Evolutionary conservation across 768 basidiomycete species (phyloP), one percentile per base, ranked within the genome.

Genomic region (Butyriboletus loyo): DNA sequence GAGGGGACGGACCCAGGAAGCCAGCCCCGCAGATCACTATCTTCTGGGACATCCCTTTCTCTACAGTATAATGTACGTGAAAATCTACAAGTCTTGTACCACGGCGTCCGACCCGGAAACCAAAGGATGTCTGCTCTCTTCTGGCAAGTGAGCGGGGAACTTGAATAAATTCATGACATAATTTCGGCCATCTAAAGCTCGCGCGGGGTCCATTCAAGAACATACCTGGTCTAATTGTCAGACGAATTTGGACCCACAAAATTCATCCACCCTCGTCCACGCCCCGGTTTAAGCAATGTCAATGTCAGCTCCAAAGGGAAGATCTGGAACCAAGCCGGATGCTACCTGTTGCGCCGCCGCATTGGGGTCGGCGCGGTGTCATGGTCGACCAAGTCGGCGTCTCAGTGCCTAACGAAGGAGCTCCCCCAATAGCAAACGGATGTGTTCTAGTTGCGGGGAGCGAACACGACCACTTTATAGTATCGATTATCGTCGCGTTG

Each of bases 21-120:
- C 80, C 81, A 47, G 80, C 76, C 32, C 81, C 80, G 45, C 81
- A 82, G 14, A 81, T 63, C 25, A 80, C 77, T 31, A 81, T 67
- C 61, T 78, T 80, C 32, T 42, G 60, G 17, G 63, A 50, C 66
- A 67, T 63, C 19, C 44, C 17, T 45, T 19, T 38, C 43, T 40
- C 21, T 40, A 47, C 37, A 21, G 17, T 13, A 19, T 30, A 21
- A n/a, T 40, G 37, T 51, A 32, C 21, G 19, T 24, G 35, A 27
- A 43, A 40, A 31, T 37, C 30, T 22, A 57, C 46, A 30, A 36
- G 21, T 19, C 32, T 45, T 37, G 52, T 36, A 31, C 17, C 15
- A 17, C 25, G 25, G 5, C 37, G 34, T 36, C 22, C 34, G 32
- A 34, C 28, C 15, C 22, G 25, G 34, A 44, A 30, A 15, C 21